Conservation (phyloP, 768 basidiomycete genomes). For the Pulveroboletus sp. region DNA sequence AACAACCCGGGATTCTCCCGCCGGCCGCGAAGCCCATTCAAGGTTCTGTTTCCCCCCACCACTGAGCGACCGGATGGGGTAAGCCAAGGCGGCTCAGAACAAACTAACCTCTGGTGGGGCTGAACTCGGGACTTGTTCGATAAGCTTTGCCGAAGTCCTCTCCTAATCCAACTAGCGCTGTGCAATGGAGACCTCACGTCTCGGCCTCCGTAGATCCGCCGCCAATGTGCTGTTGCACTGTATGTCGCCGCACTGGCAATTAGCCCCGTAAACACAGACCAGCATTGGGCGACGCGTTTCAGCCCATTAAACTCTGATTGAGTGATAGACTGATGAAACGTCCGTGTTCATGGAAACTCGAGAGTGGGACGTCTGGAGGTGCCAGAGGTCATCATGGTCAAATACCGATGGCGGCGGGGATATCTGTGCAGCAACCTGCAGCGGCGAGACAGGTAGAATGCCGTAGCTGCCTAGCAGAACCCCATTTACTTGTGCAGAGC, state of each 20-base stretch:
- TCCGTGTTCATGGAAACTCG: conserved; percentile 17
- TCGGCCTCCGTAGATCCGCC: conserved; percentile 9
- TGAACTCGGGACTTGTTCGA: background rate
- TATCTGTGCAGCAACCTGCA: background rate
- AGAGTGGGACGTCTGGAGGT: background rate
- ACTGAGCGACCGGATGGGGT: conserved; percentile 4
- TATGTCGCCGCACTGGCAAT: conserved; percentile 2
- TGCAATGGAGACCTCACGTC: too few species aligned
- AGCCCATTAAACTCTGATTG: conserved; percentile 18
- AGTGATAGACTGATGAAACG: conserved; percentile 16
- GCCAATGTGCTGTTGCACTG: background rate
- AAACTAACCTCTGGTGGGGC: background rate
- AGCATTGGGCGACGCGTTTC: conserved; percentile 20
- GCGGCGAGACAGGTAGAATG: conserved; percentile 3
- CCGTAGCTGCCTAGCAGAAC: conserved; percentile 2
- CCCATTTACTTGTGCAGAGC: conserved; percentile 1
- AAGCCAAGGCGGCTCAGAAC: conserved; percentile 1
- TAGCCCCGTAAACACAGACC: conserved; percentile 8
- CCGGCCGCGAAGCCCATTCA: conserved; percentile 10
- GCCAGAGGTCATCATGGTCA: conserved; percentile 11
- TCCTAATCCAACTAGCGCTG: conserved; percentile 1
- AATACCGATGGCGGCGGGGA: background rate
- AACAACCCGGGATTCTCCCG: background rate
- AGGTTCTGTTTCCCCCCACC: conserved; percentile 13
- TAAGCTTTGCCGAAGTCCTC: background rate